phyloP scores from a whole-genome alignment of 805 yeast genomes.

The Wickerhamiella slavikovae region DNA sequence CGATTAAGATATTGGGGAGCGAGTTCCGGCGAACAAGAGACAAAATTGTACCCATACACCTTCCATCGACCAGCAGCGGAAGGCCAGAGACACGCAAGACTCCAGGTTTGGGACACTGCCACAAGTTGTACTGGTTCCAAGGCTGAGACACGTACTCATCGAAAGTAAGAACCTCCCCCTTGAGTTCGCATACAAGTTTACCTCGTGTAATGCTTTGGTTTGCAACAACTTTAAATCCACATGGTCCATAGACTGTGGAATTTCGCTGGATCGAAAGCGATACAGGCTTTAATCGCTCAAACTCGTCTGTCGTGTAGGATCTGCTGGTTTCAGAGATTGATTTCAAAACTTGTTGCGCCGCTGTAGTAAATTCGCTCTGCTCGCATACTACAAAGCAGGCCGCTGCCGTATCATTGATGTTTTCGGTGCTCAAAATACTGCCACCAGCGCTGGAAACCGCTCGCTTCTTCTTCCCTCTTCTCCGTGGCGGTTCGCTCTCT shows the following conservation, averaged over 20 bases:
- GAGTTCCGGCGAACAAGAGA: slow-evolving; percentile 63
- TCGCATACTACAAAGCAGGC: not conserved
- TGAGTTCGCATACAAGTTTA: slow-evolving; percentile 31
- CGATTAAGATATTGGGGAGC: slow-evolving; percentile 50
- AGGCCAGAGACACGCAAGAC: slow-evolving; percentile 32
- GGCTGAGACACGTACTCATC: slow-evolving; percentile 41
- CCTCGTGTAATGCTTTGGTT: not conserved
- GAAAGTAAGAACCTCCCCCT: slow-evolving; percentile 56
- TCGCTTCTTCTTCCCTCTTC: slow-evolving; percentile 3
- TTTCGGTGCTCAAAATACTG: slow-evolving; percentile 1
- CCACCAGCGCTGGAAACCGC: slow-evolving; percentile 2
- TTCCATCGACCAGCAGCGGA: slow-evolving; percentile 56
- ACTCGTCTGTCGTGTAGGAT: too few species aligned
- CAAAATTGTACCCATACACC: slow-evolving; percentile 55
- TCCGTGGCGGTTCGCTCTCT: slow-evolving; percentile 2
- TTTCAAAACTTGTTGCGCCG: not conserved
- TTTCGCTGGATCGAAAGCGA: not conserved
- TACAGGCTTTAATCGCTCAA: slow-evolving; percentile 1
- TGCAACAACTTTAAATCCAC: not conserved
- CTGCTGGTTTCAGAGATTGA: not conserved
- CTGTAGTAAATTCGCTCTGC: not conserved
- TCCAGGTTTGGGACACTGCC: slow-evolving; percentile 52
- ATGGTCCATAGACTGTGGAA: slow-evolving; percentile 1
- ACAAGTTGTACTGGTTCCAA: slow-evolving; percentile 49
- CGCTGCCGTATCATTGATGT: slow-evolving; percentile 1